A percentile compares a stretch with the other conserved stretches of the same genome.
Evolutionary conservation across 148 eudicot species (phyloP).

Genomic region (Camellia japonica): DNA sequence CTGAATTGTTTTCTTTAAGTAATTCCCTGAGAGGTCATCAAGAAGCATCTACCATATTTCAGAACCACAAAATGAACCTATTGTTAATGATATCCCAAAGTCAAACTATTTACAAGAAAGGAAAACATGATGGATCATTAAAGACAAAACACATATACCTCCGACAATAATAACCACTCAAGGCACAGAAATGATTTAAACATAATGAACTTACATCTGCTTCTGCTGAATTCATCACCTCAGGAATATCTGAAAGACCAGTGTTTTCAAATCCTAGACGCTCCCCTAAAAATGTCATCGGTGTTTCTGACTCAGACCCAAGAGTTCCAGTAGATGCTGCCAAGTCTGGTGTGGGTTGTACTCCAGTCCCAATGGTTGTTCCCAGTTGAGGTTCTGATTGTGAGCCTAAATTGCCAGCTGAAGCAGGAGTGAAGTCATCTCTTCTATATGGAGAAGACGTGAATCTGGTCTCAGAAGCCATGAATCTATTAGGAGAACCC

Average conservation of each 20-base stretch:
- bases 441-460: slow-evolving; percentile 25
- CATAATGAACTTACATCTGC: slow-evolving; percentile 43
- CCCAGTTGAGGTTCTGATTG: slow-evolving; percentile 33
- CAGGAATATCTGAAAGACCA: slow-evolving; percentile 64
- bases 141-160: not conserved
- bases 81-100: not conserved
- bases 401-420: slow-evolving; percentile 24
- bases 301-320: slow-evolving; percentile 50
- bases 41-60: slow-evolving; percentile 7
- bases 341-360: slow-evolving; percentile 24
- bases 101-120: not conserved
- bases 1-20: not conserved
- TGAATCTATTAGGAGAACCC: slow-evolving; percentile 21
- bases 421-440: slow-evolving; percentile 33
- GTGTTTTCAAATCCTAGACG: slow-evolving; percentile 20
- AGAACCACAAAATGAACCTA: not conserved
- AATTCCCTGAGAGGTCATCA: not conserved
- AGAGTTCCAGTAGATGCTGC: slow-evolving; percentile 33
- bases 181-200: not conserved
- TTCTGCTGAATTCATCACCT: slow-evolving; percentile 36
- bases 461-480: slow-evolving; percentile 21
- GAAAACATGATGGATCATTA: slow-evolving; percentile 5
- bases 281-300: slow-evolving; percentile 24
- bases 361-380: slow-evolving; percentile 25
- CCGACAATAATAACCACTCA: not conserved